Percentiles rank a stretch among this genome's conserved stretches.
Evolutionary conservation across 2,329 filamentous ascomycete genomes (phyloP).

Genomic region (Dothideomycetidae sp.): DNA sequence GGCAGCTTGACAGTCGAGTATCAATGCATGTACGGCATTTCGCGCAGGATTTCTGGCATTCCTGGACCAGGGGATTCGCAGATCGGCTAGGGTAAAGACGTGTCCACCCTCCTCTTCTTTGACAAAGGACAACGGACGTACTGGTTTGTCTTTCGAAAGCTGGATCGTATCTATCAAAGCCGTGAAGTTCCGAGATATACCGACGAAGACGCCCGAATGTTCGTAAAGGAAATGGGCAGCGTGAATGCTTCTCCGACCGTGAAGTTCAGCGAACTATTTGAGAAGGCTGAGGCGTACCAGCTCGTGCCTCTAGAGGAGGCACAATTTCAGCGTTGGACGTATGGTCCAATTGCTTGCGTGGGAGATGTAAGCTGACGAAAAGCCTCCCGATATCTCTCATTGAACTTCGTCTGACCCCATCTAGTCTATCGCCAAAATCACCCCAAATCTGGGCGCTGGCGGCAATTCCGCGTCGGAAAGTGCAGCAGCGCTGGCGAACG

Average conservation of each 20-base stretch:
- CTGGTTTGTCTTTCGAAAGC: slow-evolving; percentile 25
- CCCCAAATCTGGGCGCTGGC: slow-evolving; percentile 14
- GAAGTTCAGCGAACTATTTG: slow-evolving; percentile 16
- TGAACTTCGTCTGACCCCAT: too few species aligned
- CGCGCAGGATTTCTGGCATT: slow-evolving; percentile 16
- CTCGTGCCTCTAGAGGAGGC: slow-evolving; percentile 19
- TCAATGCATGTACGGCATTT: slow-evolving; percentile 28
- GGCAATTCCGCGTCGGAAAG: slow-evolving; percentile 17
- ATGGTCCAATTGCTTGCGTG: slow-evolving; percentile 16
- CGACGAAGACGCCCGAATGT: slow-evolving; percentile 20
- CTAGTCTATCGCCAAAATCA: slow-evolving; percentile 19
- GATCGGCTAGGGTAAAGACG: slow-evolving; percentile 15
- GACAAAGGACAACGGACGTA: slow-evolving; percentile 22
- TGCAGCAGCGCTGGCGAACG: slow-evolving; percentile 17
- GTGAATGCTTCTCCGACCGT: slow-evolving; percentile 3
- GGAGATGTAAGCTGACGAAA: slow-evolving; percentile 16
- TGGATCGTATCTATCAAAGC: slow-evolving; percentile 19
- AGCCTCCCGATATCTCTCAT: too few species aligned
- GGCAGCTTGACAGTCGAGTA: slow-evolving; percentile 18
- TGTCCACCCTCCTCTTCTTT: slow-evolving; percentile 19
- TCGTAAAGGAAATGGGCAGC: slow-evolving; percentile 13
- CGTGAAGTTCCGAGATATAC: slow-evolving; percentile 24
- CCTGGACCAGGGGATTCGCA: slow-evolving; percentile 13
- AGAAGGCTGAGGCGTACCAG: slow-evolving; percentile 17
- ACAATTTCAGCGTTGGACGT: slow-evolving; percentile 16